Evolutionary conservation across 352 stramenopile species (phyloP).

Genomic region (Phytopythium montanum): DNA sequence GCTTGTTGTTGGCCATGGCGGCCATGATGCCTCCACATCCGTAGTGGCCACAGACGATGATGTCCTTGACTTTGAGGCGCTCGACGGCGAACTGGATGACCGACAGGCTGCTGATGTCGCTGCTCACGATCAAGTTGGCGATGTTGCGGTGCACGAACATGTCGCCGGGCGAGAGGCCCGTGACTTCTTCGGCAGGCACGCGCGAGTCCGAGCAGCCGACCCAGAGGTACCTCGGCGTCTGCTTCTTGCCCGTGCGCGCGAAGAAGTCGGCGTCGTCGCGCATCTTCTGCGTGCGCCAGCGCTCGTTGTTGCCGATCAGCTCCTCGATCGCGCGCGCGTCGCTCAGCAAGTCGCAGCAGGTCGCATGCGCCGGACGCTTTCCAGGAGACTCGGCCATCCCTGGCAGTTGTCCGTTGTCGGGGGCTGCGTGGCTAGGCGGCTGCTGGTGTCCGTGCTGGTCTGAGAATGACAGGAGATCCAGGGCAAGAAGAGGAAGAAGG

Average conservation of each 20-base stretch:
- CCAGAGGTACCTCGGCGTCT: slow-evolving; percentile 81
- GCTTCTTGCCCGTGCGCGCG: slow-evolving; percentile 23
- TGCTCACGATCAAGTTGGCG: slow-evolving; percentile 69
- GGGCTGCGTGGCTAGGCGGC: background rate
- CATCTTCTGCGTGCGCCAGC: slow-evolving; percentile 46
- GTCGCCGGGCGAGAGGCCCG: slow-evolving; percentile 73
- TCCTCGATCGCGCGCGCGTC: slow-evolving; percentile 40
- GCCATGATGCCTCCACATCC: slow-evolving; percentile 87
- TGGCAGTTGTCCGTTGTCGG: no score
- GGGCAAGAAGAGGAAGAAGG: background rate
- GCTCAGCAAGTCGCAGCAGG: slow-evolving; percentile 10
- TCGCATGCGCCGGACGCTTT: slow-evolving; percentile 2
- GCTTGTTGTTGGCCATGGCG: slow-evolving; percentile 77
- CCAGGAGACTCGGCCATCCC: background rate
- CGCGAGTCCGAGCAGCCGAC: slow-evolving; percentile 90
- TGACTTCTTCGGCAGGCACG: slow-evolving; percentile 85
- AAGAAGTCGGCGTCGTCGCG: slow-evolving; percentile 41
- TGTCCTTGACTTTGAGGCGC: slow-evolving; percentile 89
- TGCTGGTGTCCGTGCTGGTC: background rate
- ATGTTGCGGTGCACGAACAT: slow-evolving; percentile 92
- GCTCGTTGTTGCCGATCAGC: slow-evolving; percentile 53
- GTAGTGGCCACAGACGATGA: slow-evolving; percentile 92
- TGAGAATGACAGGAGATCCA: background rate
- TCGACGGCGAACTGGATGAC: slow-evolving; percentile 84
- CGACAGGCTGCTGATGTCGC: slow-evolving; percentile 63